These are phyloP conservation scores for Botryosphaeria agaves DNA, from an alignment of 2,329 filamentous ascomycete species.

Conservation along the genomic window DNA sequence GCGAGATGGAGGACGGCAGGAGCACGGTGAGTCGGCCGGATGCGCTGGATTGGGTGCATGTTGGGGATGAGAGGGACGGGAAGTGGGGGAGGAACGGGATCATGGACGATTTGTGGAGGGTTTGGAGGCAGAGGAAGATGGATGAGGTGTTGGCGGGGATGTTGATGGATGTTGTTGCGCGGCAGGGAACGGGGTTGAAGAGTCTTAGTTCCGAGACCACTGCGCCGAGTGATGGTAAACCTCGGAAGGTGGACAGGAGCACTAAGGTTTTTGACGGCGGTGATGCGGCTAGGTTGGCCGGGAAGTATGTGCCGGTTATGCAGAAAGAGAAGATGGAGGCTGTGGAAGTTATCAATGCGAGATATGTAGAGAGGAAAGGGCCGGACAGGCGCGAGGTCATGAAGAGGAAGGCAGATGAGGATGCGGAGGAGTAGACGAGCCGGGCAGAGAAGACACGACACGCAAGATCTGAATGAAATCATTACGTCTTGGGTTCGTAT, in stretches of 20 bases:
- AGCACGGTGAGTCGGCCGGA: conserved; percentile 30
- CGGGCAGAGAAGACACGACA: conserved; percentile 26
- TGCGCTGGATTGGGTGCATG: conserved; percentile 59
- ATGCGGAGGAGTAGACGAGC: conserved; percentile 17
- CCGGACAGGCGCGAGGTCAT: conserved; percentile 18
- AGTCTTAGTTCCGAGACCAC: too few relatives aligned
- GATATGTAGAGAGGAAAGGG: conserved; percentile 36
- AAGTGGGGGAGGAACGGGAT: conserved; percentile 25
- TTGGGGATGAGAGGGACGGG: conserved; percentile 38
- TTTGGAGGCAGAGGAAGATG: conserved; percentile 74
- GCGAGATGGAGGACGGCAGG: conserved; percentile 17
- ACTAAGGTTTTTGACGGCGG: conserved; percentile 42
- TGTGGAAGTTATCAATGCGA: conserved; percentile 44
- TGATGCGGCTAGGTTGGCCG: conserved; percentile 33
- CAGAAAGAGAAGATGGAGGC: conserved; percentile 37
- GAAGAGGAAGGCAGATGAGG: conserved; percentile 6
- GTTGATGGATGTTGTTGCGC: conserved; percentile 46
- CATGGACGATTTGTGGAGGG: conserved; percentile 60
- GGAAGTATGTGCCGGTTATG: conserved; percentile 40
- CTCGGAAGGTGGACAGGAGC: conserved; percentile 16
- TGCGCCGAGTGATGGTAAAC: too few relatives aligned
- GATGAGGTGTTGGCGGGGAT: conserved; percentile 70
- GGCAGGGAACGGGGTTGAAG: conserved; percentile 20
- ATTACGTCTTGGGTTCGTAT: too few relatives aligned
- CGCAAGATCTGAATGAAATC: too few relatives aligned